Base-by-base conservation (phyloP, 257 asterid species). In the Echites panduratus region DNA sequence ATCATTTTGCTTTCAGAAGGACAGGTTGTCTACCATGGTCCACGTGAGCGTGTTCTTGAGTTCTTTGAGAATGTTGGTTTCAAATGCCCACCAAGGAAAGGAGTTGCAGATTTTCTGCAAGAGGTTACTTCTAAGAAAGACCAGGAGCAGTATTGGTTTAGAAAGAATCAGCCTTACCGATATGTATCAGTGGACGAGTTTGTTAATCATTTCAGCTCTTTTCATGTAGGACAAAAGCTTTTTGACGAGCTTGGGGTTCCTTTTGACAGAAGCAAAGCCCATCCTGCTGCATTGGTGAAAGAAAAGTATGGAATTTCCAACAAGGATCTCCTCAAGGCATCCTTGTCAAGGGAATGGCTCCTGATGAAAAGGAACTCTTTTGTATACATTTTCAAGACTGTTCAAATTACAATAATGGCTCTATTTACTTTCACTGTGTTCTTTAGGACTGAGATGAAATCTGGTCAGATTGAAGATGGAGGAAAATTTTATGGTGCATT, bases 71-170 rank as follows among this genome's bases (percentile, higher is more conserved):
- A 75, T 44, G 84, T 85, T 22, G 95, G 95, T 8, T 88, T 88
- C 77, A 85, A 83, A 79, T 88, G 91, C 65, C 95, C 95, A 1
- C 84, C 81, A 63, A 85, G 95, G 71, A 88, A 88, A 84, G 91
- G 90, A 65, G 89, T 86, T 7, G 90, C 95, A 0, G 95, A 88
- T 78, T 88, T 88, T 71, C 80, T 88, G 27, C 95, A 88, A 68
- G 91, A 88, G 70, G 91, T 88, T 35, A 88, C 95, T 68, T 88
- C 95, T 52, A 84, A 75, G 79, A 88, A 86, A 74, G 91, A 86
- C 70, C 95, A 88, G 75, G 92, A 80, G 76, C 95, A 88, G 68
- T 88, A 88, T 59, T 88, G 95, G 95, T 83, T 79, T 56, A 82
- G 78, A 41, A 86, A 82, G 70, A 80, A 79, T 35, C 78, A 75